Conservation (phyloP, 371 early-diverging fungal species). For the Funneliformis caledonium region DNA sequence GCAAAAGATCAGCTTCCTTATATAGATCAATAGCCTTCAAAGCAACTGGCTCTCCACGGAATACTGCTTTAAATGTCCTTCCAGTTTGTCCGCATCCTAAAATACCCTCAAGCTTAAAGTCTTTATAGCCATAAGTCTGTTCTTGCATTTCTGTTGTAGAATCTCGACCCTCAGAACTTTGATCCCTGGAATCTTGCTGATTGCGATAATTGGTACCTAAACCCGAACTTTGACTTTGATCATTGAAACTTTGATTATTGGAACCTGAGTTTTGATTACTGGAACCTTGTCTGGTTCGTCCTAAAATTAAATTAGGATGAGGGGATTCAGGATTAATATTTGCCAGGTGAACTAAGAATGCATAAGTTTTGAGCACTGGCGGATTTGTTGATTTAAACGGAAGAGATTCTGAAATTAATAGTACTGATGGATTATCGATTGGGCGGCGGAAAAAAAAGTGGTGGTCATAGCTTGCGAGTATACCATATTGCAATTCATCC, state of each 20-base stretch:
- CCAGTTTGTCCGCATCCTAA: no score
- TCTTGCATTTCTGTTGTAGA: constrained; percentile 24
- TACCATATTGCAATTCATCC: constrained; percentile 33
- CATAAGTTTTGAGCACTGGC: constrained; percentile 33
- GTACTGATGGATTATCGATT: constrained; percentile 29
- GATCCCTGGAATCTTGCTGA: constrained; percentile 30
- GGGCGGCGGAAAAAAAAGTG: constrained; percentile 27
- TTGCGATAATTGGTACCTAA: no score
- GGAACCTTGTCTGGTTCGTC: constrained; percentile 29
- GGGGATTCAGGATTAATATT: constrained; percentile 17
- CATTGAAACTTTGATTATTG: constrained; percentile 29
- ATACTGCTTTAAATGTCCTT: no score
- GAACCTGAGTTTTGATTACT: constrained; percentile 30
- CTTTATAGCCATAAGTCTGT: constrained; percentile 36
- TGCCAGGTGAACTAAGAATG: constrained; percentile 27
- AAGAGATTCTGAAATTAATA: constrained; percentile 31
- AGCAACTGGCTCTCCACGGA: no score
- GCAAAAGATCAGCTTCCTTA: no score
- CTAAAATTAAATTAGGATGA: constrained; percentile 29
- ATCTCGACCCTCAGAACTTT: constrained; percentile 26
- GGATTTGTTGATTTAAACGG: constrained; percentile 17
- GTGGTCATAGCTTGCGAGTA: constrained; percentile 32
- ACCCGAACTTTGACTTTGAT: constrained; percentile 29
- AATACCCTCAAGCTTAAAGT: no score
- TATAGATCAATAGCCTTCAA: no score